phyloP scores from a whole-genome alignment of 1,139 yeast species.

The Suhomyces bolitotheri region DNA sequence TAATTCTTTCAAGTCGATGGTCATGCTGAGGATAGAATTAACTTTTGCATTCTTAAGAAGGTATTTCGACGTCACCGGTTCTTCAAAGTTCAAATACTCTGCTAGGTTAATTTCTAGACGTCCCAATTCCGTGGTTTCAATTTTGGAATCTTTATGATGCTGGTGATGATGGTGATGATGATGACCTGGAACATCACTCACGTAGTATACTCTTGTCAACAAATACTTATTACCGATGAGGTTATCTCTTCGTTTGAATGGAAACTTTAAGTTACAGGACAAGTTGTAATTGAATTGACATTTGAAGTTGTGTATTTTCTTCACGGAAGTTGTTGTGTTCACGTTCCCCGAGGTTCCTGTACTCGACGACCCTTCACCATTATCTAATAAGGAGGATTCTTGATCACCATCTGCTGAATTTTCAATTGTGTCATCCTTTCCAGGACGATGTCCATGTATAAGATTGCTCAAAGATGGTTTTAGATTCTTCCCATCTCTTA shows the following conservation, averaged over 20 bases:
- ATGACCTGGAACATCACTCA: constrained; percentile 28
- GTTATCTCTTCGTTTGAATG: constrained; percentile 36
- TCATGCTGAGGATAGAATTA: constrained; percentile 67
- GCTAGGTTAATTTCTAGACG: constrained; percentile 64
- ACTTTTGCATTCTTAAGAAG: constrained; percentile 76
- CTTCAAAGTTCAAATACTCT: constrained; percentile 63
- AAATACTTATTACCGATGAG: constrained; percentile 42
- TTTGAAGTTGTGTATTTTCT: constrained; percentile 44
- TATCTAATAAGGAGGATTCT: constrained; percentile 4
- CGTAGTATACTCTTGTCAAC: constrained; percentile 35
- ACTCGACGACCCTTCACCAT: constrained; percentile 9
- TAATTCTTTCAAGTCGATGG: constrained; percentile 42
- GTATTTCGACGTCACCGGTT: constrained; percentile 58
- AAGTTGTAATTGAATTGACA: constrained; percentile 42
- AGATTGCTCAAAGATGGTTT: constrained; percentile 15
- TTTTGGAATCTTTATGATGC: constrained; percentile 2
- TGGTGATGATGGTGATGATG: constrained; percentile 2
- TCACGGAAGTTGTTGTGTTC: constrained; percentile 34
- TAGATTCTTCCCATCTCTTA: constrained; percentile 28
- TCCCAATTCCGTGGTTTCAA: constrained; percentile 54
- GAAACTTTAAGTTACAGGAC: constrained; percentile 43
- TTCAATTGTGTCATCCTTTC: constrained; percentile 2
- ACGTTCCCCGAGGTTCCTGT: constrained; percentile 28
- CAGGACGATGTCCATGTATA: constrained; percentile 14
- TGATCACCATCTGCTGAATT: neutral